Evolutionary conservation across 192 early-diverging fungal species (phyloP), one percentile per base, ranked within the genome.

Genomic region (Funneliformis geosporum): DNA sequence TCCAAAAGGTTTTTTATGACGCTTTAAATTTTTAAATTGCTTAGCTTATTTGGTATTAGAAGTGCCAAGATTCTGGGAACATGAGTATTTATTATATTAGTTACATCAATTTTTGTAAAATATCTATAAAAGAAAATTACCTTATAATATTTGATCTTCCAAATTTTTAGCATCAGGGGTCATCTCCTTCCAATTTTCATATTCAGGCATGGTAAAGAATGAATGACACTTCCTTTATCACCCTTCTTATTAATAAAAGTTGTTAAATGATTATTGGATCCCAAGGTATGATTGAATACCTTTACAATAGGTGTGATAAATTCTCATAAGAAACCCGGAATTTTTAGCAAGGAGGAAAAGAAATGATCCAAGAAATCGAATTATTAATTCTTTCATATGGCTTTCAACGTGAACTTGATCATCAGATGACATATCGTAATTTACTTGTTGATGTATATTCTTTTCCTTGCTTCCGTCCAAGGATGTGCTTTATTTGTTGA

Each of bases 131-230:
- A n/a, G n/a, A n/a, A n/a, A n/a, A n/a, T 5, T 43, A 43, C 42
- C 82, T 99, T 99, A 84, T 94, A 99, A 91, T 99, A 99, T 85
- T 98, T 99, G 69, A 93, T 89, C 38, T 77, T 86, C 94, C 94
- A 99, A n/a, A n/a, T 91, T 91, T 72, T 91, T 92, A 1, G 90
- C 92, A 33, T 91, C 84, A 40, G 93, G 86, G 71, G 93, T 87
- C 44, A 83, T 82, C 60, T 79, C 70, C 44, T 89, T 90, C 98
- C 98, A 99, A 59, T 82, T 72, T 83, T 97, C 93, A 79, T 95
- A 99, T 82, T 99, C 97, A 5, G 95, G 93, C 62, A 97, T 90
- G 2, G 97, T 98, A 79, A 92, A 99, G 85, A 99, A 99, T n/a
- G n/a, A n/a, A n/a, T 12, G 91, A 80, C 11, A 87, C 85, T n/a